Evolutionary conservation across 2,329 filamentous ascomycete species (phyloP).

Genomic region (Colletotrichum melonis): DNA sequence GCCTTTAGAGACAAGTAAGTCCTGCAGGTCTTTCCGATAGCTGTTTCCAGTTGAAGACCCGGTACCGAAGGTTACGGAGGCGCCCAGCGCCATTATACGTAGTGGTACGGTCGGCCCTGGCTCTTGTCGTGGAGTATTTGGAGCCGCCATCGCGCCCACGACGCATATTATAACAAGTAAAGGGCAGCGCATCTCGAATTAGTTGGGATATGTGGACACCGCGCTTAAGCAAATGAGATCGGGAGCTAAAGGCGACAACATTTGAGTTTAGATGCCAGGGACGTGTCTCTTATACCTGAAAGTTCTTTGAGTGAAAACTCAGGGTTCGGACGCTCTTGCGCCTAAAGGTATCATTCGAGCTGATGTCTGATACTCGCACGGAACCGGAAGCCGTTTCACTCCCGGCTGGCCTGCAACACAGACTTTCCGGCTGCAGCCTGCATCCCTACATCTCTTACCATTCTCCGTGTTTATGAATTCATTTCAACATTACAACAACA

Average conservation of each 20-base stretch:
- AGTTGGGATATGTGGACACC: too few species aligned
- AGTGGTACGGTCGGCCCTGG: slow-evolving; percentile 15
- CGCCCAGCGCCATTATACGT: slow-evolving; percentile 29
- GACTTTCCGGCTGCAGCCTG: too few species aligned
- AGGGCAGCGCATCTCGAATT: not conserved
- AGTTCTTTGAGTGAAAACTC: not conserved
- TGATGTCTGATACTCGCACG: slow-evolving; percentile 29
- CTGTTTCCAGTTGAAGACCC: slow-evolving; percentile 48
- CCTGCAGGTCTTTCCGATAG: slow-evolving; percentile 48
- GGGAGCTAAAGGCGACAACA: not conserved
- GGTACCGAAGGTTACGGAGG: slow-evolving; percentile 28
- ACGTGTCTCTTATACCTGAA: not conserved
- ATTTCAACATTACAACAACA: too few species aligned
- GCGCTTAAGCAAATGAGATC: not conserved
- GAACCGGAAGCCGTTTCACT: slow-evolving; percentile 27
- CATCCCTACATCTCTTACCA: too few species aligned
- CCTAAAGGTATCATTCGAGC: not conserved
- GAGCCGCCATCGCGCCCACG: not conserved
- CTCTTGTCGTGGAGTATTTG: slow-evolving; percentile 8
- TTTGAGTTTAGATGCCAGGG: not conserved
- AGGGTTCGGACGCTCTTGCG: not conserved
- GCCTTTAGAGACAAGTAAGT: slow-evolving; percentile 20
- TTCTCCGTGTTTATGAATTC: too few species aligned
- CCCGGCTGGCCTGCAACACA: slow-evolving; percentile 2
- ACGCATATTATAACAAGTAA: not conserved